phyloP scores from a whole-genome alignment of 768 basidiomycete genomes.

The Glaciozyma antarctica region DNA sequence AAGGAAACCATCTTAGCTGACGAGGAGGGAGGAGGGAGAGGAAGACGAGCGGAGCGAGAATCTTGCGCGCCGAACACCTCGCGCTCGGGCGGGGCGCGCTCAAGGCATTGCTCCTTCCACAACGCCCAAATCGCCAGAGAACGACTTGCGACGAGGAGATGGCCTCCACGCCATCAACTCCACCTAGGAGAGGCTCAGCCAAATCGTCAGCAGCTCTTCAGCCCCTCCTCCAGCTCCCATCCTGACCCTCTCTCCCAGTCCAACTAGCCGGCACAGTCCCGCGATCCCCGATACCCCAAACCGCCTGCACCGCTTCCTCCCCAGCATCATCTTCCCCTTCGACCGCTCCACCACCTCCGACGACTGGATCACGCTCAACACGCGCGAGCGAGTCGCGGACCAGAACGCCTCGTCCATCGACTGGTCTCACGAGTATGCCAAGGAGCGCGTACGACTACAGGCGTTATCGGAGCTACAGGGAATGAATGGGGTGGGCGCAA shows the following conservation, averaged over 20 bases:
- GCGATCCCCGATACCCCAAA: conserved; percentile 1
- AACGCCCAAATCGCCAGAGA: too few relatives aligned
- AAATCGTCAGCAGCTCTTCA: too few relatives aligned
- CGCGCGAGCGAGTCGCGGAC: neutral
- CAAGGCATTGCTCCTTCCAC: too few relatives aligned
- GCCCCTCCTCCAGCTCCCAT: neutral
- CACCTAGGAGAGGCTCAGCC: too few relatives aligned
- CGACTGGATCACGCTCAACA: neutral
- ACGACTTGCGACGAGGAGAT: too few relatives aligned
- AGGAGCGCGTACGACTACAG: neutral
- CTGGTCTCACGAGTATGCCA: conserved; percentile 3
- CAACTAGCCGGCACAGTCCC: neutral
- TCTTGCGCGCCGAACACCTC: too few relatives aligned
- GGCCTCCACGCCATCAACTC: too few relatives aligned
- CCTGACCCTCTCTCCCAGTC: neutral
- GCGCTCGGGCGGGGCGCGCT: too few relatives aligned
- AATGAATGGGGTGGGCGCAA: conserved; percentile 3
- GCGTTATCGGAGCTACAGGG: neutral
- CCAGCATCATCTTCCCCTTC: neutral
- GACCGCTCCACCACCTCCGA: neutral
- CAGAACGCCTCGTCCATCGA: neutral
- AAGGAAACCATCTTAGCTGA: conserved; percentile 14
- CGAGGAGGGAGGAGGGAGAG: neutral
- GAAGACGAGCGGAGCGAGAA: neutral
- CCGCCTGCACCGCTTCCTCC: neutral